Percentiles rank a stretch among this genome's conserved stretches.
Conservation (phyloP, 805 yeast genomes). For the Blastobotrys chiropterorum region DNA sequence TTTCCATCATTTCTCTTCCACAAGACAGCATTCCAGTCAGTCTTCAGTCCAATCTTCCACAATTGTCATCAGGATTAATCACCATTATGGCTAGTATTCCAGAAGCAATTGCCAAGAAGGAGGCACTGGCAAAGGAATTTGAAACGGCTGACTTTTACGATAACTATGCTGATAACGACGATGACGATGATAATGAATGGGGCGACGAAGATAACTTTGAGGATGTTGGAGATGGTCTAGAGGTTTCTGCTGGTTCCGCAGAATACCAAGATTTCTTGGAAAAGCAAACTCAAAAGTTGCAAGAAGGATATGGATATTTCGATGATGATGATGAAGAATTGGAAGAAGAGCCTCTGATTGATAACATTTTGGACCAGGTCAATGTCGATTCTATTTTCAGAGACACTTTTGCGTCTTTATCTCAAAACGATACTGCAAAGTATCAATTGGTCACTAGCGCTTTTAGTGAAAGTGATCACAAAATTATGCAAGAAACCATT, state of each 20-base stretch:
- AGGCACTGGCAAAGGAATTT: slow-evolving; percentile 55
- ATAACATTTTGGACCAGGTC: slow-evolving; percentile 70
- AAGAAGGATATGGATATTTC: slow-evolving; percentile 21
- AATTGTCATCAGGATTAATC: slow-evolving; percentile 48
- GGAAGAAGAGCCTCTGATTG: slow-evolving; percentile 75
- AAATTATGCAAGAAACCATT: slow-evolving; percentile 29
- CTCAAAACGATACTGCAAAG: slow-evolving; percentile 40
- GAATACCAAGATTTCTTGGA: slow-evolving; percentile 46
- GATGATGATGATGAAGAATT: slow-evolving; percentile 64
- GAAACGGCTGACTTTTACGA: slow-evolving; percentile 31
- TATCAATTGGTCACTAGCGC: slow-evolving; percentile 45
- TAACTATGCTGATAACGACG: slow-evolving; percentile 32
- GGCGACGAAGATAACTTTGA: slow-evolving; percentile 27
- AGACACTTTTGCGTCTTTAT: slow-evolving; percentile 44
- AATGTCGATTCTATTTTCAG: slow-evolving; percentile 67
- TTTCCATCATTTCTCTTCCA: slow-evolving; percentile 40
- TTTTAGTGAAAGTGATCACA: slow-evolving; percentile 34
- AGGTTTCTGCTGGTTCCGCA: slow-evolving; percentile 31
- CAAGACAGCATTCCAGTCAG: slow-evolving; percentile 30
- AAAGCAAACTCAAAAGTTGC: slow-evolving; percentile 37
- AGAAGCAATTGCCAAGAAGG: slow-evolving; percentile 58
- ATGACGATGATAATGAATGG: slow-evolving; percentile 16
- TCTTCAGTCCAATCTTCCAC: slow-evolving; percentile 34
- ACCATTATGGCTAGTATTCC: slow-evolving; percentile 58
- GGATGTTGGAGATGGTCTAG: slow-evolving; percentile 24